Conservation (phyloP, 2,329 filamentous ascomycete species). For the Xylaria sp. region DNA sequence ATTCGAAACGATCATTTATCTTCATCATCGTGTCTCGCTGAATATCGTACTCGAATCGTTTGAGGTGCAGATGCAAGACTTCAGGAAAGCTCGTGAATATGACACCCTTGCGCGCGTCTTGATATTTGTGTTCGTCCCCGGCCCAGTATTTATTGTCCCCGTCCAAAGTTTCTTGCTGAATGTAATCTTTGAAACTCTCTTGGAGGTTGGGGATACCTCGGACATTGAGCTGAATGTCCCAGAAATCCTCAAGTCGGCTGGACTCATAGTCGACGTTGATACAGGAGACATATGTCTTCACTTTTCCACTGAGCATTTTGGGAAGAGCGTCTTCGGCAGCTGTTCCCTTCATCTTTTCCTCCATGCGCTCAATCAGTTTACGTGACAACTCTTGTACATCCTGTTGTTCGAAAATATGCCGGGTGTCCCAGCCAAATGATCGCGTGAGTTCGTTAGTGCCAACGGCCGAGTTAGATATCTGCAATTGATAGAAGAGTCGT, state of each 20-base stretch:
- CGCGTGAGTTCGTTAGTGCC: conserved; percentile 91
- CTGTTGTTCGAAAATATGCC: conserved; percentile 98
- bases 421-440: conserved; percentile 97
- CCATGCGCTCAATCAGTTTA: conserved; percentile 96
- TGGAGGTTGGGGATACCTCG: conserved; percentile 90
- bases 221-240: conserved; percentile 98
- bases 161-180: conserved; percentile 94
- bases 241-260: conserved; percentile 94
- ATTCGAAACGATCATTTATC: conserved; percentile 92
- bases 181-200: conserved; percentile 94
- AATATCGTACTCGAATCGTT: conserved; percentile 97
- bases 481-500: conserved; percentile 90
- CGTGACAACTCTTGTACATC: conserved; percentile 97
- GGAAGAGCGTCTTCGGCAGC: conserved; percentile 86
- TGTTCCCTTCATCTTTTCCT: conserved; percentile 98
- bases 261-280: conserved; percentile 99
- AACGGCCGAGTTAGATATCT: conserved; percentile 83
- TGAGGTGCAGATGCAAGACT: conserved; percentile 91
- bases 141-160: conserved; percentile 99
- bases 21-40: conserved; percentile 98
- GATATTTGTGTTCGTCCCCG: conserved; percentile 84
- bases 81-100: conserved; percentile 96
- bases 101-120: conserved; percentile 96
- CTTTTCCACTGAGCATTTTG: conserved; percentile 93
- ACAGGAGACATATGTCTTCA: conserved; percentile 98